phyloP scores from a whole-genome alignment of 2,329 filamentous ascomycete species.

The Claviceps quebecensis region DNA sequence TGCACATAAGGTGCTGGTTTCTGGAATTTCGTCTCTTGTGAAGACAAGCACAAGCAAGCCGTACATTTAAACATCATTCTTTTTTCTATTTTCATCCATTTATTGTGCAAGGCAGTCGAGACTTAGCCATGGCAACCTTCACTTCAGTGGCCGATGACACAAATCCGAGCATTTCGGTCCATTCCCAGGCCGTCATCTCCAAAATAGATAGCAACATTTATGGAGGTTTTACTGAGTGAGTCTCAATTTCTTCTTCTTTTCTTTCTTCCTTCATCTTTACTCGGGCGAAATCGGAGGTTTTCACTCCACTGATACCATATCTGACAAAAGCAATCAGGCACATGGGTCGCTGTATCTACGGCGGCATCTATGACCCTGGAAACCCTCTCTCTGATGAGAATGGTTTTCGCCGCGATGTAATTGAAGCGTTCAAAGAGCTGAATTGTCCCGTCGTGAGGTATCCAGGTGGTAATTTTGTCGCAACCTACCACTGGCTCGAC shows the following conservation, averaged over 20 bases:
- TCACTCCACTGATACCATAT: background rate
- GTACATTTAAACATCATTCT: background rate
- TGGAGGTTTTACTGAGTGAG: background rate
- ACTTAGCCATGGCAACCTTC: background rate
- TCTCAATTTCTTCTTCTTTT: background rate
- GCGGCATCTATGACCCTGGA: background rate
- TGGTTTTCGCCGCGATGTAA: background rate
- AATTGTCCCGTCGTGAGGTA: background rate
- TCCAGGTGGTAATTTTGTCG: background rate
- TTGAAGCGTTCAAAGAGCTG: background rate
- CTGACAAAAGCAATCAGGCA: background rate
- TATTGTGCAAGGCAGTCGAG: background rate
- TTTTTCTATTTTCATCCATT: background rate
- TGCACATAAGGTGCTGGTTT: background rate
- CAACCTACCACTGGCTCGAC: slow-evolving; percentile 1
- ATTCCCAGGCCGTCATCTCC: background rate
- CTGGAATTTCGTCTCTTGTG: background rate
- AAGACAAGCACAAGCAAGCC: background rate
- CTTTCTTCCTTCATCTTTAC: too few species aligned
- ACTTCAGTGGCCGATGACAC: background rate
- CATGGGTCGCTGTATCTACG: background rate
- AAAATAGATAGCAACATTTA: background rate
- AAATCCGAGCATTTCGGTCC: background rate
- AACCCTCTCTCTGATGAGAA: background rate
- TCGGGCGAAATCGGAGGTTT: background rate